Evolutionary conservation across 257 asterid species (phyloP).

Genomic region (Buddleja alternifolia): DNA sequence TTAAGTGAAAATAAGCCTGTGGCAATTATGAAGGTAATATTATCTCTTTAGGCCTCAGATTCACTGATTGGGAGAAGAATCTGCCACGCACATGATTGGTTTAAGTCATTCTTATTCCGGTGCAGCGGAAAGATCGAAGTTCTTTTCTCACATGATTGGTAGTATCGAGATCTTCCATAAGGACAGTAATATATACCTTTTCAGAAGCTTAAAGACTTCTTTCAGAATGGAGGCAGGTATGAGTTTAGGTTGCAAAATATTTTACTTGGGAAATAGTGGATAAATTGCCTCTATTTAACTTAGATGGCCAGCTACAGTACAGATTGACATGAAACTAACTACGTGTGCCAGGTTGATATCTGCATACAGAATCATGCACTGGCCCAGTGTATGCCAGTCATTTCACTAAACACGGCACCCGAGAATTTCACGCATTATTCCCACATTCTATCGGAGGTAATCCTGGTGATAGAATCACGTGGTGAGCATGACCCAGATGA

Average conservation of each 20-base stretch:
- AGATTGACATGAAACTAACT: not conserved
- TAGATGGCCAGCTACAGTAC: not conserved
- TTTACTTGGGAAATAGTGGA: not conserved
- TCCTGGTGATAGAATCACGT: not conserved
- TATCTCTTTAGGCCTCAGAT: not conserved
- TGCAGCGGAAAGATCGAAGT: not conserved
- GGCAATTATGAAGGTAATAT: not conserved
- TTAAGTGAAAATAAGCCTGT: not conserved
- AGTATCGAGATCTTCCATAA: not conserved
- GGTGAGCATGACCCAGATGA: not conserved
- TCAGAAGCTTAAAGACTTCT: not conserved
- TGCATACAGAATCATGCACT: not conserved
- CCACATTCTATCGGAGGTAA: constrained; percentile 5
- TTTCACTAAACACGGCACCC: not conserved
- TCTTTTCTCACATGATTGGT: not conserved
- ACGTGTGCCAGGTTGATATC: not conserved
- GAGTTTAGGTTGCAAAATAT: not conserved
- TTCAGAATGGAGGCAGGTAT: not conserved
- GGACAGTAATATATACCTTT: not conserved
- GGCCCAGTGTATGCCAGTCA: not conserved
- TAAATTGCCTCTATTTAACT: not conserved
- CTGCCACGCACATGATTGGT: not conserved
- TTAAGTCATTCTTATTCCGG: not conserved
- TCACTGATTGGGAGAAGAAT: constrained; percentile 9
- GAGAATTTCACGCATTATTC: not conserved